Base-by-base conservation (phyloP, 305 asterid species). In the Rubia peregrina region DNA sequence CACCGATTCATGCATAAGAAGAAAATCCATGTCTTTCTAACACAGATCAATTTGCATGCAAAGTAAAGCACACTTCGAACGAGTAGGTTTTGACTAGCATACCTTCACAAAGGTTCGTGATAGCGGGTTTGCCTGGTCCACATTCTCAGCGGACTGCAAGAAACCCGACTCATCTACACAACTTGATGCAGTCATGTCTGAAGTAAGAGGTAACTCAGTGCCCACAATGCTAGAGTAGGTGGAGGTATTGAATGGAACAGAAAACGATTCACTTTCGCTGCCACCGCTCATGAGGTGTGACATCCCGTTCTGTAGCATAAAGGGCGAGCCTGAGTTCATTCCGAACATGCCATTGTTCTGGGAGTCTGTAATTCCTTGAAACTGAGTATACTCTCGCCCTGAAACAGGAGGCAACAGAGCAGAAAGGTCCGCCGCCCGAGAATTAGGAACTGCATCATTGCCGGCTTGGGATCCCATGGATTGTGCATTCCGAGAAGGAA, bases 31-130 rank as follows among this genome's bases (percentile, higher is more conserved):
- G 10, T 51, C 59, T 17, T 14, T 14, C 21, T 49, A 8, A 44
- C 51, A 44, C 51, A 2, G 14, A 11, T 10, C 12, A 44, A 44
- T 4, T 24, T 30, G 44, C 48, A 71, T 19, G 48, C 33, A 68
- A 36, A 33, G 7, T 19, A 59, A 69, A 5, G 43, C 9, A 63
- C 26, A 65, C 73, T 67, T 21, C 17, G 42, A 40, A 43, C 48
- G 17, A 61, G 66, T 56, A 21, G 80, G 21, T 73, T 51, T 51
- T 57, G 21, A 70, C 14, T 30, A 60, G 43, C 69, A 77, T 72
- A 90, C 98, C 98, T 93, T 93, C 77, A 93, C 98, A 72, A 90
- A 93, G 88, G 90, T 90, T 82, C 87, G 71, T 6, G 83, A 62
- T 30, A 81, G 76, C 7, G 83, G 78, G 80, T 85, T 84, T 59